phyloP scores from a whole-genome alignment of 352 stramenopile genomes.

The Pythium dissimile region DNA sequence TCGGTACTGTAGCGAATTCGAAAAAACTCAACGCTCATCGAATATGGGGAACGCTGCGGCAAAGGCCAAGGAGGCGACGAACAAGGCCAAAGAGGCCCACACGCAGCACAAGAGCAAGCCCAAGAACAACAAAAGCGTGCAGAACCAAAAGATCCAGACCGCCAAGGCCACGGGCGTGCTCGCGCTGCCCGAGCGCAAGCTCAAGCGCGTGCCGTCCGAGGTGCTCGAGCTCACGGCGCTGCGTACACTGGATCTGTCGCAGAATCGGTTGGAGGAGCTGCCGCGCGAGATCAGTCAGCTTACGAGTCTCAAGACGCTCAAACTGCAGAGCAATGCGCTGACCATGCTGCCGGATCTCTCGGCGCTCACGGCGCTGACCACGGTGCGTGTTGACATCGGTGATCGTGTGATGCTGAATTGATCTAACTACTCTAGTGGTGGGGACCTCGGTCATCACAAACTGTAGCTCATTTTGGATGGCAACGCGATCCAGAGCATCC shows the following conservation, averaged over 20 bases:
- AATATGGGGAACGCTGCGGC: conserved; percentile 59
- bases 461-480: conserved; percentile 66
- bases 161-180: conserved; percentile 63
- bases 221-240: conserved; percentile 48
- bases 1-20: background rate
- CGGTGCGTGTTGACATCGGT: conserved; percentile 40
- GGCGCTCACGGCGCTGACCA: conserved; percentile 58
- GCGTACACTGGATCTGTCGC: conserved; percentile 68
- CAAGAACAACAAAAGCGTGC: conserved; percentile 69
- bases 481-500: conserved; percentile 61
- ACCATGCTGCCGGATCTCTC: conserved; percentile 62
- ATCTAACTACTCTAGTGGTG: too few relatives aligned
- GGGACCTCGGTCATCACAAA: too few relatives aligned
- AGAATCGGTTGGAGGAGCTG: conserved; percentile 60
- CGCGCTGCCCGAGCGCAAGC: conserved; percentile 66
- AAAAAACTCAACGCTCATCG: background rate
- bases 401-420: too few relatives aligned
- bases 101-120: conserved; percentile 75
- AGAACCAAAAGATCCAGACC: conserved; percentile 73
- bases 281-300: conserved; percentile 37
- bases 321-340: conserved; percentile 59
- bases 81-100: conserved; percentile 61
- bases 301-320: conserved; percentile 67
- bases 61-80: conserved; percentile 63
- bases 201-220: conserved; percentile 65